Evolutionary conservation across 1,284 basidiomycete genomes (phyloP).

Genomic region (Chondrostereum purpureum): DNA sequence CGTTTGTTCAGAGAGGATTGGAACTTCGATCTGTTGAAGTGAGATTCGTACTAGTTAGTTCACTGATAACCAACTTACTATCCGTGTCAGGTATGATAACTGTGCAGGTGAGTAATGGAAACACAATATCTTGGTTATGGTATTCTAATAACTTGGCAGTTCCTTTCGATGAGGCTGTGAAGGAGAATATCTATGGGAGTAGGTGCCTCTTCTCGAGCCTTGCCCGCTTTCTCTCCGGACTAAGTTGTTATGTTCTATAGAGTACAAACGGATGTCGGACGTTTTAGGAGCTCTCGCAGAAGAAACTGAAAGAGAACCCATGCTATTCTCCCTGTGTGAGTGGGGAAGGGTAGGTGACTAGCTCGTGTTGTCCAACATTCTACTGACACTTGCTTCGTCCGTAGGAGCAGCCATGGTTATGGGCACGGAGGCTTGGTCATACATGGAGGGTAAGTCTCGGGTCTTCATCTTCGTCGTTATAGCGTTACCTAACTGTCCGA

Average conservation of each 20-base stretch:
- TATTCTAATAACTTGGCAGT: constrained; percentile 23
- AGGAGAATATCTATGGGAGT: constrained; percentile 51
- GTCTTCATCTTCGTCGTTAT: constrained; percentile 7
- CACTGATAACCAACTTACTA: neutral
- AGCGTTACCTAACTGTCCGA: constrained; percentile 16
- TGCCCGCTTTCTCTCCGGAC: too few relatives aligned
- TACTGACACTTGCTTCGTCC: neutral
- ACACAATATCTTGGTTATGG: neutral
- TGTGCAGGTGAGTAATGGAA: constrained; percentile 36
- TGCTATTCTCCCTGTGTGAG: constrained; percentile 48
- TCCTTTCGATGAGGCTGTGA: constrained; percentile 45
- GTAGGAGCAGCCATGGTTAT: constrained; percentile 18
- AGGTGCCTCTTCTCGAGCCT: constrained; percentile 19
- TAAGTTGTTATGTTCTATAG: constrained; percentile 23
- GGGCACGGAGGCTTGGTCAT: constrained; percentile 37
- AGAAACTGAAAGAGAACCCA: constrained; percentile 35
- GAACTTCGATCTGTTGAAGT: constrained; percentile 59
- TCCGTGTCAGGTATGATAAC: constrained; percentile 44
- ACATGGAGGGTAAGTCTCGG: constrained; percentile 36
- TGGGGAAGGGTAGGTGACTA: constrained; percentile 45
- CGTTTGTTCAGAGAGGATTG: constrained; percentile 42
- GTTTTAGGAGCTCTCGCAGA: constrained; percentile 40
- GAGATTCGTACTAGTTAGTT: constrained; percentile 17
- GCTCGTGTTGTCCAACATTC: neutral
- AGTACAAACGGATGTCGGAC: constrained; percentile 46